A percentile compares a stretch with the other conserved stretches of the same genome.
phyloP scores from a whole-genome alignment of 441 rosid species.

The Monsonia emarginata region DNA sequence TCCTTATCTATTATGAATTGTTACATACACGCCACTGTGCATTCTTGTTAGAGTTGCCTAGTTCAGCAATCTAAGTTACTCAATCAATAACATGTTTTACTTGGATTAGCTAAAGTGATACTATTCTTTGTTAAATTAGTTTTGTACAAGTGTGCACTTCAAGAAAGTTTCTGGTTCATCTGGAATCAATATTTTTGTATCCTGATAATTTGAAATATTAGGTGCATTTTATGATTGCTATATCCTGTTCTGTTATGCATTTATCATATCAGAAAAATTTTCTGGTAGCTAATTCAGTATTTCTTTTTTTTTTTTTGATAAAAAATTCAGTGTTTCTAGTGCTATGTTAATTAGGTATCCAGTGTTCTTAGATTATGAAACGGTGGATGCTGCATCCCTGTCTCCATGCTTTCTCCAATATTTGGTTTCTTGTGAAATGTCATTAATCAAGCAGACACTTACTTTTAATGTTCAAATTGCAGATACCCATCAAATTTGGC shows the following conservation, averaged over 20 bases:
- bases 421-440: neutral
- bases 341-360: neutral
- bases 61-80: neutral
- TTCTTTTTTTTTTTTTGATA: too few species aligned
- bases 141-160: neutral
- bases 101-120: neutral
- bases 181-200: neutral
- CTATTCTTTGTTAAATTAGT: too few species aligned
- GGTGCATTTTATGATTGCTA: neutral
- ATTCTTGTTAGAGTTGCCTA: neutral
- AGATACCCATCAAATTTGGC: slow-evolving; percentile 55
- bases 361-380: neutral
- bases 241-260: neutral
- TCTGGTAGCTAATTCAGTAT: too few species aligned
- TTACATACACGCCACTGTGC: neutral
- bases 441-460: neutral
- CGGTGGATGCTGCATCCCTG: neutral
- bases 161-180: neutral
- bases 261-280: neutral
- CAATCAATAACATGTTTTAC: neutral
- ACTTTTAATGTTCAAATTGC: slow-evolving; percentile 21
- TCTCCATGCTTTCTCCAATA: neutral
- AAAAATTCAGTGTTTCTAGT: neutral
- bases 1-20: slow-evolving; percentile 10
- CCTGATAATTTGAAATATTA: neutral